phyloP scores from a whole-genome alignment of 768 basidiomycete genomes.

The Kwoniella sp. region DNA sequence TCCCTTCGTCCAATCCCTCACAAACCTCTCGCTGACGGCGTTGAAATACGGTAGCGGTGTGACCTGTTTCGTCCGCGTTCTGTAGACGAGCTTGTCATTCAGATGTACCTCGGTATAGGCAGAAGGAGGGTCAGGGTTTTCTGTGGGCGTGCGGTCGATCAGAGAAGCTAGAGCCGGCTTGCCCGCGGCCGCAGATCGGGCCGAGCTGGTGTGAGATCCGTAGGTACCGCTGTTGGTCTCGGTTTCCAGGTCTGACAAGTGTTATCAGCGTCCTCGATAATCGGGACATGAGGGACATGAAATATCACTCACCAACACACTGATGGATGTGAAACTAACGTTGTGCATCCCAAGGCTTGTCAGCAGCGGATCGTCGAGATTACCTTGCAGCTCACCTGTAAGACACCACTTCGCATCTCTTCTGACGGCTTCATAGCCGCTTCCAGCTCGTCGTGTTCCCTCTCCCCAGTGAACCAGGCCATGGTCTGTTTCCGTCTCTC shows the following conservation, averaged over 20 bases:
- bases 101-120: slow-evolving; percentile 49
- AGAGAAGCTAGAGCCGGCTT: slow-evolving; percentile 38
- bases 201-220: slow-evolving; percentile 7
- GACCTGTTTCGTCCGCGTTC: slow-evolving; percentile 49
- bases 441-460: slow-evolving; percentile 46
- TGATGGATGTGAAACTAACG: slow-evolving; percentile 46
- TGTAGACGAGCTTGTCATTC: slow-evolving; percentile 48
- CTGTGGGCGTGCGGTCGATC: slow-evolving; percentile 34
- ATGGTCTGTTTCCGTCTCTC: slow-evolving; percentile 42
- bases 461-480: slow-evolving; percentile 49
- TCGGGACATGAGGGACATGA: background rate
- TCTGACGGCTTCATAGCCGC: slow-evolving; percentile 31
- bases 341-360: background rate
- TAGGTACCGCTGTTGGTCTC: slow-evolving; percentile 37
- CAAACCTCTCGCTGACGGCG: slow-evolving; percentile 47
- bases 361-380: background rate
- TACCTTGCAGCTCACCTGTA: slow-evolving; percentile 26
- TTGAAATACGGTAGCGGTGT: slow-evolving; percentile 49
- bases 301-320: slow-evolving; percentile 29
- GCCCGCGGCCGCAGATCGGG: slow-evolving; percentile 30
- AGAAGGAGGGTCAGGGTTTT: slow-evolving; percentile 43
- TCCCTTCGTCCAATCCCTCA: slow-evolving; percentile 47
- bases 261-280: background rate
- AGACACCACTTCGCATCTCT: slow-evolving; percentile 38
- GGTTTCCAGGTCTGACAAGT: slow-evolving; percentile 31